These are phyloP conservation scores for Austroboletus olivaceoglutinosus DNA, from an alignment of 1,284 basidiomycete species.

Conservation along the genomic window DNA sequence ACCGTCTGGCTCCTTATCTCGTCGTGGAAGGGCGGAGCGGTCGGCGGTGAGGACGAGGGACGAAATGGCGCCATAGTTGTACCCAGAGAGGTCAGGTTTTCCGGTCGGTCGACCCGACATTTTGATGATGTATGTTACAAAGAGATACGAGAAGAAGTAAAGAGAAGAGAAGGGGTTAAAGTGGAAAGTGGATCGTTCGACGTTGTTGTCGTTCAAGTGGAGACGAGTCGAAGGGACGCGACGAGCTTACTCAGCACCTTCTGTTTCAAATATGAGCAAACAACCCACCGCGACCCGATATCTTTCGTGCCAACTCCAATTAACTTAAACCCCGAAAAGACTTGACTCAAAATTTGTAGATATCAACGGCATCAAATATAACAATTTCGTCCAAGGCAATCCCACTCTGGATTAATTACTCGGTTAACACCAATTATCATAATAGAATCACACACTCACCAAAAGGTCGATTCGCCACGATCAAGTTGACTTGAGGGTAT, in stretches of 20 bases:
- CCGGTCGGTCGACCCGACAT: constrained; percentile 47
- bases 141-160: not conserved
- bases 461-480: no score
- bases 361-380: no score
- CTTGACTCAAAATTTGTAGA: no score
- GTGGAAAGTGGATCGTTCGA: constrained; percentile 1
- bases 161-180: no score
- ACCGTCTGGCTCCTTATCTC: constrained; percentile 94
- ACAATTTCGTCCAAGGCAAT: no score
- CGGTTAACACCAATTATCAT: no score
- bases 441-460: no score
- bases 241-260: constrained; percentile 20
- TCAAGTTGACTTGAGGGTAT: no score
- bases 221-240: not conserved
- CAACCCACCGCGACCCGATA: no score
- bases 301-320: no score
- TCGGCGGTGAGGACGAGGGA: constrained; percentile 85
- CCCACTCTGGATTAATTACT: no score
- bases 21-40: constrained; percentile 69
- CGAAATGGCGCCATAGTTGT: constrained; percentile 89
- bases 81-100: constrained; percentile 78
- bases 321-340: no score
- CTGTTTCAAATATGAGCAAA: constrained; percentile 22
- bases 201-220: constrained; percentile 12
- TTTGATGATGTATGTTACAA: constrained; percentile 12